Percentiles rank a stretch among this genome's conserved stretches.
Evolutionary conservation across 768 basidiomycete genomes (phyloP).

Genomic region (Leccinellum rugosiceps): DNA sequence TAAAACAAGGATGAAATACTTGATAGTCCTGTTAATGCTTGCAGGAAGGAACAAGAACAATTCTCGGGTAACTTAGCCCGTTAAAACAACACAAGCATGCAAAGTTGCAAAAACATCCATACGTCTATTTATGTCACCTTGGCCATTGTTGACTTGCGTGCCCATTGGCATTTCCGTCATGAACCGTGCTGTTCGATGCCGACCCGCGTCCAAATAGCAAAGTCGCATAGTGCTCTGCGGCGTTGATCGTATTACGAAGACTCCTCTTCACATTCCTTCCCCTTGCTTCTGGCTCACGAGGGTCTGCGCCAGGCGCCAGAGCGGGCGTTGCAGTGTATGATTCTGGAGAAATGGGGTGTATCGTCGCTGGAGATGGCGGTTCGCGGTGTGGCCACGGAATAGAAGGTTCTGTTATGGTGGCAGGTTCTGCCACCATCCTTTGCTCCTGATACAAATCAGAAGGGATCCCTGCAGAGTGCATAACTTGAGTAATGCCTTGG

Average conservation of each 20-base stretch:
- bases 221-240: conserved; percentile 69
- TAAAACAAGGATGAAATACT: conserved; percentile 8
- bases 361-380: conserved; percentile 34
- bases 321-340: conserved; percentile 38
- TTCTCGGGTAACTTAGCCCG: conserved; percentile 3
- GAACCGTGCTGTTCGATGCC: conserved; percentile 19
- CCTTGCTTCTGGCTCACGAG: conserved; percentile 40
- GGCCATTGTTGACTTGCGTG: conserved; percentile 16
- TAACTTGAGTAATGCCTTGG: conserved; percentile 34
- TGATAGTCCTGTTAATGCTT: conserved; percentile 12
- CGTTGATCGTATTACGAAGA: conserved; percentile 62
- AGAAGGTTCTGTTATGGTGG: conserved; percentile 13
- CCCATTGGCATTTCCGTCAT: conserved; percentile 23
- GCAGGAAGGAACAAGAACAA: conserved; percentile 4
- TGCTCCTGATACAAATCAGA: conserved; percentile 21
- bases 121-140: conserved; percentile 18
- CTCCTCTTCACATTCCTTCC: conserved; percentile 64
- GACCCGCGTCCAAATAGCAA: conserved; percentile 60
- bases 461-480: conserved; percentile 32
- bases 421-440: conserved; percentile 9
- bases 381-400: conserved; percentile 46
- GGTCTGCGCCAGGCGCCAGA: conserved; percentile 28
- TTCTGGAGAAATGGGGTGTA: conserved; percentile 37
- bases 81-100: conserved; percentile 8
- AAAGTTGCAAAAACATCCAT: neutral